Conservation (phyloP, 768 basidiomycete species). For the Crepidotus variabilis region DNA sequence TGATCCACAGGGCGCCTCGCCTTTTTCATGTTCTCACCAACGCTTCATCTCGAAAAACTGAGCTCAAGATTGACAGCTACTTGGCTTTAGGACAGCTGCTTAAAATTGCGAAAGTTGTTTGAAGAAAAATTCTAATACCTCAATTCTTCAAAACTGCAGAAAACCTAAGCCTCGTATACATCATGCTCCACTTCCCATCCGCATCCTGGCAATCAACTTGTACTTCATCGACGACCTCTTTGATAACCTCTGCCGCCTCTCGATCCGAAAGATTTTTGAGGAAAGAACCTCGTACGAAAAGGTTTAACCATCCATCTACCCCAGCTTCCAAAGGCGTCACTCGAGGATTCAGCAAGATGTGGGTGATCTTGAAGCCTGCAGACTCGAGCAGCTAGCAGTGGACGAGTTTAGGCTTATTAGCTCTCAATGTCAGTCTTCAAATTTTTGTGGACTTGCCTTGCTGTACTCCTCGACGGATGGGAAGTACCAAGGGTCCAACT, state of each 20-base stretch:
- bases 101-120: too few relatives aligned
- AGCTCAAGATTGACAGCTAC: too few relatives aligned
- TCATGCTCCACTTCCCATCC: constrained; percentile 63
- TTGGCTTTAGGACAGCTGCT: too few relatives aligned
- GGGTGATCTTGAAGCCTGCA: constrained; percentile 53
- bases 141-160: constrained; percentile 29
- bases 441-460: constrained; percentile 31
- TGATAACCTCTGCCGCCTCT: constrained; percentile 57
- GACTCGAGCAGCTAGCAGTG: constrained; percentile 45
- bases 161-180: constrained; percentile 72
- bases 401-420: neutral
- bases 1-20: too few relatives aligned
- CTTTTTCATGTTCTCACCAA: too few relatives aligned
- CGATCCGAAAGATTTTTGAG: constrained; percentile 46
- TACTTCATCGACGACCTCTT: constrained; percentile 56
- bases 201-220: constrained; percentile 52
- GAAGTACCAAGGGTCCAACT: constrained; percentile 82
- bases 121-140: neutral
- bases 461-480: constrained; percentile 68
- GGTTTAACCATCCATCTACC: constrained; percentile 61
- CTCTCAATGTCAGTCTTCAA: neutral
- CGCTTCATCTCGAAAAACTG: too few relatives aligned
- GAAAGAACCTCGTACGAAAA: constrained; percentile 64
- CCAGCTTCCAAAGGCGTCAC: constrained; percentile 48
- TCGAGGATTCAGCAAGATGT: constrained; percentile 53